Base-by-base conservation (phyloP, 2,329 filamentous ascomycete species). In the Colletotrichum tropicale region DNA sequence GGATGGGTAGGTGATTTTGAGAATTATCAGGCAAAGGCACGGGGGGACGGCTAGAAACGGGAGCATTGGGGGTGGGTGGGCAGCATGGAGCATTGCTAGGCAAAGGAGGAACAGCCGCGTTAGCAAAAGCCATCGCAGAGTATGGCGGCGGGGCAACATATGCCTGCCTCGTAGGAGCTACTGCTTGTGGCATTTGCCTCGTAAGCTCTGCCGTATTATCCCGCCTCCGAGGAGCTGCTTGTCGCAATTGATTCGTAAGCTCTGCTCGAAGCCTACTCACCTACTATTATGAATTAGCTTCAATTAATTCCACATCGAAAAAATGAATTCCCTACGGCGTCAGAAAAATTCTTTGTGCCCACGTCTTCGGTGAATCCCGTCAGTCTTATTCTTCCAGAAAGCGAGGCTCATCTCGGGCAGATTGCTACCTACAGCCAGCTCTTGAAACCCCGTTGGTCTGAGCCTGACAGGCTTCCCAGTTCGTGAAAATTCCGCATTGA, bases 401-500 rank as follows among this genome's bases (percentile, higher is more conserved):
- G 43, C 6, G n/a, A 52, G 4, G 43, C n/a, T 6, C 43, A 52
- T 52, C 43, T 2, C 1, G 12, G 13, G 0, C 10, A 8, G 43
- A 2, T 52, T 0, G n/a, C 43, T 21, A 21, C 43, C 43, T 21
- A 52, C 43, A 52, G 43, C n/a, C 43, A 52, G 43, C 43, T 0
- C 8, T 52, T 21, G 43, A 52, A 52, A 52, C 6, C n/a, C 43
- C 43, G 0, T 52, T 52, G 10, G 43, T 52, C 21, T 52, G 43
- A 1, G 43, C n/a, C 43, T 52, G 43, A 21, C n/a, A 52, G 0
- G 0, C 43, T 52, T 10, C 0, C 43, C 43, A 52, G 43, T 0
- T 21, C 43, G 43, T 52, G 13, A 3, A 52, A 0, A 52, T 52
- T 0, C 43, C 43, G 43, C 43, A 21, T 52, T 52, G 12, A 4